Base-by-base conservation (phyloP, 2,329 filamentous ascomycete species). In the Penicillium aurantiogriseum region DNA sequence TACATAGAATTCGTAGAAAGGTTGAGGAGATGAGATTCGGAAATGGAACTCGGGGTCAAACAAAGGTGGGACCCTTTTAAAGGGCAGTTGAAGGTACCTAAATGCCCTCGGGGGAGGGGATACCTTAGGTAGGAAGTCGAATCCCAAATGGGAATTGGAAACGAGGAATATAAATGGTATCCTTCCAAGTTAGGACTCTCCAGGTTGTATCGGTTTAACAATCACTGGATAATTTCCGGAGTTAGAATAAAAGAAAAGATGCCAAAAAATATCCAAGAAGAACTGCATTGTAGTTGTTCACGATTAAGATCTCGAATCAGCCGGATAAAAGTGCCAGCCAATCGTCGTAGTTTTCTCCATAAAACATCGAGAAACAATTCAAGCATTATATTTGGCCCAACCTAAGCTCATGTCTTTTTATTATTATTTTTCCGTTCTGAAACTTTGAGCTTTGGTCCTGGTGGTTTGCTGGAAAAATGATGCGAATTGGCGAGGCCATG, bases 261-360 rank as follows among this genome's bases (percentile, higher is more conserved):
- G 1, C 2, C 19, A 29, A 13, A 21, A 33, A 40, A 51, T 23
- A 8, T 21, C 10, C 3, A 50, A 17, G 35, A 49, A 10, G n/a
- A 42, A 44, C 35, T 7, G 19, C 7, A 36, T 23, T 38, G 27
- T 29, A 29, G 13, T 35, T 47, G n/a, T 45, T 54, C 50, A 50
- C 25, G 25, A 29, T 54, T 9, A 15, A 52, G 29, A 35, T 4
- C 29, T 46, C 17, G 31, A 31, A 31, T 40, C 44, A 23, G 60
- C 4, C 61, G 59, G 59, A 39, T 31, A 57, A 58, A 44, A 46
- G 2, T 59, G 50, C 60, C 61, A 44, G 36, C 62, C 61, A 64
- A 64, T 64, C 21, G 42, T 35, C 11, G 31, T 33, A 13, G 31
- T 33, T 33, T n/a, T 35, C 33, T 57, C 51, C 51, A 36, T 33